phyloP scores from a whole-genome alignment of 495 filamentous ascomycete genomes.

The Hypoxylon crocopeplum region DNA sequence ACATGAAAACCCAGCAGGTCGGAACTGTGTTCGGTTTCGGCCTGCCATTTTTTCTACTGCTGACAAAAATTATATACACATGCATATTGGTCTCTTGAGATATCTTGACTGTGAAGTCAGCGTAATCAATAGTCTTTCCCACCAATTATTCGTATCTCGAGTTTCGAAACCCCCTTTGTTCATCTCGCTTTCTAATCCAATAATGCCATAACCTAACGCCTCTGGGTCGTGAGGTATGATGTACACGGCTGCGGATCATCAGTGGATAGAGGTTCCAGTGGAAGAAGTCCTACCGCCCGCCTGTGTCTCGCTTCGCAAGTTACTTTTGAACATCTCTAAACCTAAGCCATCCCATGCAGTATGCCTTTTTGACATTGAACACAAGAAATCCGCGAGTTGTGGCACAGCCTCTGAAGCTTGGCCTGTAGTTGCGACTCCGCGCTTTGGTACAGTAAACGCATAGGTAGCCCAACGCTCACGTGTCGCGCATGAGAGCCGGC shows the following conservation, averaged over 20 bases:
- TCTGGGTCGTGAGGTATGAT: not conserved
- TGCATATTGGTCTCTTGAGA: not conserved
- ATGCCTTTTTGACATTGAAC: slow-evolving; percentile 19
- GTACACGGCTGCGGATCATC: not conserved
- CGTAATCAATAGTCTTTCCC: not conserved
- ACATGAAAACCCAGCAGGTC: too few species aligned
- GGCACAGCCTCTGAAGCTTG: not conserved
- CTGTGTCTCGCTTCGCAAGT: not conserved
- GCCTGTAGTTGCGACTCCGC: not conserved
- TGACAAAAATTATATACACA: too few species aligned
- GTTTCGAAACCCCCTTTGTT: slow-evolving; percentile 4
- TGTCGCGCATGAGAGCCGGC: not conserved
- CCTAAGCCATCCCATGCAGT: slow-evolving; percentile 17
- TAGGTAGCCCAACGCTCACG: not conserved
- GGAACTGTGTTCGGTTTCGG: too few species aligned
- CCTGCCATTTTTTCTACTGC: too few species aligned
- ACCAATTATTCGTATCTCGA: not conserved
- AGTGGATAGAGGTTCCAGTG: not conserved
- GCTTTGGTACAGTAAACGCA: not conserved
- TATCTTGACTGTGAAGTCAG: slow-evolving; percentile 5
- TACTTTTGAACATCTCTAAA: slow-evolving; percentile 1
- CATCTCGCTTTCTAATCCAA: slow-evolving; percentile 28
- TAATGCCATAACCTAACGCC: slow-evolving; percentile 1
- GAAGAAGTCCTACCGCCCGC: not conserved
- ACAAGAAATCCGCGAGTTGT: slow-evolving; percentile 13